These are phyloP conservation scores for Ophioceras dolichostomum DNA, from an alignment of 2,329 filamentous ascomycete genomes.

Conservation along the genomic window DNA sequence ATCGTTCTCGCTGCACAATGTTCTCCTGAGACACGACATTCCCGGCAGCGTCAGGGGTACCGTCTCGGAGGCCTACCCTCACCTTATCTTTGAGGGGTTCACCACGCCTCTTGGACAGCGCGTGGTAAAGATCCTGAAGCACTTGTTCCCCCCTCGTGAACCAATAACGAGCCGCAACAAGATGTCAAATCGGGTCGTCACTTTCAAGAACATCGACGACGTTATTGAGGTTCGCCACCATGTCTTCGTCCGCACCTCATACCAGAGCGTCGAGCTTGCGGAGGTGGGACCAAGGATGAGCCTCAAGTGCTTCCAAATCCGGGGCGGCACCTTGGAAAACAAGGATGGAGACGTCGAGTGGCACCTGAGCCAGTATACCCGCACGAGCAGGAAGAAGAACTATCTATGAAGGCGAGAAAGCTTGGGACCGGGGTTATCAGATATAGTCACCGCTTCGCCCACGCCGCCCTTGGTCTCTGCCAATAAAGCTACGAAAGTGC, in stretches of 20 bases:
- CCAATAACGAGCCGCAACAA: constrained; percentile 58
- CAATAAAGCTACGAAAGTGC: too few species aligned
- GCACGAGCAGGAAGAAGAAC: constrained; percentile 90
- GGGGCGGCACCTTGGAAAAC: constrained; percentile 81
- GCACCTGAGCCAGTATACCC: constrained; percentile 90
- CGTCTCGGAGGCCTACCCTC: constrained; percentile 84
- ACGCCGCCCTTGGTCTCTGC: too few species aligned
- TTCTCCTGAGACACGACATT: constrained; percentile 85
- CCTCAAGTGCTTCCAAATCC: constrained; percentile 91
- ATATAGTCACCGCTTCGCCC: too few species aligned
- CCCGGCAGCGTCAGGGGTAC: constrained; percentile 78
- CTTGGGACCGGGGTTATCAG: too few species aligned
- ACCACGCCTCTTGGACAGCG: constrained; percentile 67
- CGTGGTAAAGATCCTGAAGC: constrained; percentile 82
- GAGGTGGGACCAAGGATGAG: constrained; percentile 93
- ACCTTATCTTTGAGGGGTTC: constrained; percentile 93
- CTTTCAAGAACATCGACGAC: constrained; percentile 89
- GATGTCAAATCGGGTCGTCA: constrained; percentile 78
- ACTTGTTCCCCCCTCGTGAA: constrained; percentile 86
- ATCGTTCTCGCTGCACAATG: constrained; percentile 80
- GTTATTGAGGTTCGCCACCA: constrained; percentile 81
- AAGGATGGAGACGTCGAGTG: constrained; percentile 95
- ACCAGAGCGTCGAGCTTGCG: constrained; percentile 76
- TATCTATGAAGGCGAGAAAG: constrained; percentile 61
- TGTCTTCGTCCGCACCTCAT: constrained; percentile 88